Base-by-base conservation (phyloP, 2,329 filamentous ascomycete genomes). In the Cytospora schulzeri region DNA sequence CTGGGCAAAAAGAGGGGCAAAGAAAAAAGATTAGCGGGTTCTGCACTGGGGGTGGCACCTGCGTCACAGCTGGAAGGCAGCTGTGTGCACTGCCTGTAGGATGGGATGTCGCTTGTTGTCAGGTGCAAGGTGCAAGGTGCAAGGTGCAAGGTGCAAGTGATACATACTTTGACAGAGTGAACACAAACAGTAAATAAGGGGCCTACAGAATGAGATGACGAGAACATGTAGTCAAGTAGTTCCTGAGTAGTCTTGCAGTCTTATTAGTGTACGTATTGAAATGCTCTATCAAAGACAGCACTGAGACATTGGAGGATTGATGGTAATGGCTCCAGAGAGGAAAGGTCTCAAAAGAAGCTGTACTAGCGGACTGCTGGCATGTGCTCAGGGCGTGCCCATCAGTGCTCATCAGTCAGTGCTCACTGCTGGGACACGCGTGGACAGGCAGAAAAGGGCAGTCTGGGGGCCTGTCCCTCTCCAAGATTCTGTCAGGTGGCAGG, bases 1-100 rank as follows among this genome's bases (percentile, higher is more conserved):
- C 45, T 19, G 33, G 45, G n/a, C 9, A 24, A 48, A 48, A 33
- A 35, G 48, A 33, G 45, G n/a, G 53, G 31, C 31, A 29, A 48
- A 22, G 11, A n/a, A 35, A 24, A 41, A 41, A 41, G 38, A 14
- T 56, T 56, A 56, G 53, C n/a, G 53, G n/a, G 53, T 31, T 56
- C 53, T 29, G 14, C n/a, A 24, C 17, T 45, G 45, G 7, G n/a
- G 45, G 45, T 48, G 11, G 45, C 45, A 48, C 45, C 45, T 48
- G 45, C 45, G 45, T 48, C n/a, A 48, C 45, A 48, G 45, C 45
- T 48, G 45, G 45, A 14, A 7, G 19, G 45, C 41, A 48, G n/a
- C 45, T 48, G 45, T 28, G 22, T n/a, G 15, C 41, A 50, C 57
- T 59, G 57, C 38, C 24, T 59, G n/a, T 50, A 6, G 12, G 12